Evolutionary conservation across 176 grass and related monocot genomes (phyloP).

Genomic region (Panicum miliaceum): DNA sequence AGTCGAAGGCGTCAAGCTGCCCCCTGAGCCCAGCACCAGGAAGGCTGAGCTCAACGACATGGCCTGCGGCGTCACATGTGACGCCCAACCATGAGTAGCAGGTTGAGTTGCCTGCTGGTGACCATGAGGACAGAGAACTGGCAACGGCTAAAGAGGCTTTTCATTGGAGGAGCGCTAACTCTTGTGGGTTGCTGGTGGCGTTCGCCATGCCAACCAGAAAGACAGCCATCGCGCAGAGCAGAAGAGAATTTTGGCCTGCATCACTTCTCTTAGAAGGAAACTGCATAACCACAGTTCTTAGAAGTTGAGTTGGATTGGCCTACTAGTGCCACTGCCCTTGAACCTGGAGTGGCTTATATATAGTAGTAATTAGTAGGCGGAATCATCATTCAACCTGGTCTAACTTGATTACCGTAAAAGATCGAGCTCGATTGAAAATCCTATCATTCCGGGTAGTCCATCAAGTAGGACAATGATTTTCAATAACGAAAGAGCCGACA

Average conservation of each 20-base stretch:
- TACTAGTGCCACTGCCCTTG: not conserved
- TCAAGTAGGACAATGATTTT: no score
- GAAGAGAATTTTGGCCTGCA: not conserved
- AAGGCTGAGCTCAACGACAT: conserved; percentile 44
- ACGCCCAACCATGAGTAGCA: conserved; percentile 60
- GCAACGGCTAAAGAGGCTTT: conserved; percentile 42
- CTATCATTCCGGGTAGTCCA: no score
- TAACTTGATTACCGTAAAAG: no score
- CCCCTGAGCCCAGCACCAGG: conserved; percentile 26
- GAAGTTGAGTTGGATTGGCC: not conserved
- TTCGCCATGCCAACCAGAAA: not conserved
- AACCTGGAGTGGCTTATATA: no score
- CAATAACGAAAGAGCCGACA: no score
- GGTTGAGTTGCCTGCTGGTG: conserved; percentile 35
- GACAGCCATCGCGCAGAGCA: no score
- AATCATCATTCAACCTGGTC: no score
- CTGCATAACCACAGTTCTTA: not conserved
- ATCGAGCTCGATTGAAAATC: no score
- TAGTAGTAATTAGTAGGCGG: no score
- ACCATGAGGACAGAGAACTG: conserved; percentile 41
- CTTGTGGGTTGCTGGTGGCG: not conserved
- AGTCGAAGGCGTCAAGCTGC: conserved; percentile 35
- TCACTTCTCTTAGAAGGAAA: not conserved
- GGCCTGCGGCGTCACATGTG: conserved; percentile 37
- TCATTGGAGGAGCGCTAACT: conserved; percentile 50